Conservation (phyloP, 1,284 basidiomycete species). For the Cutaneotrichosporon cavernicola region DNA sequence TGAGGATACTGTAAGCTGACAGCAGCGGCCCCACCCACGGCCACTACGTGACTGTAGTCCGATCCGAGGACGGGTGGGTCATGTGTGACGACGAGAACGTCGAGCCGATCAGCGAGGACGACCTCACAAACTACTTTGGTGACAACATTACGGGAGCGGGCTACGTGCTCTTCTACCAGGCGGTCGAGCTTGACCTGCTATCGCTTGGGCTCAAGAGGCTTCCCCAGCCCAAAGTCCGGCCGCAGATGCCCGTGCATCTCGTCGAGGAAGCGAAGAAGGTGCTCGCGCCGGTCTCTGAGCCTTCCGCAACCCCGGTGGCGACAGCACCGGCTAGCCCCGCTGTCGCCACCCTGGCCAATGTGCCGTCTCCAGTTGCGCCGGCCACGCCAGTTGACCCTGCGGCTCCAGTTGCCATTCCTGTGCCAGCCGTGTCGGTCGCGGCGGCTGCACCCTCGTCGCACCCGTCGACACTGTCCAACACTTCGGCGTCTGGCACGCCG, state of each 20-base stretch:
- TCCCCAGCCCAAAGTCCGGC: slow-evolving; percentile 17
- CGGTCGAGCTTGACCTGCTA: slow-evolving; percentile 73
- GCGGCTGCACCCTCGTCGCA: background rate
- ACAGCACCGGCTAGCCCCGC: background rate
- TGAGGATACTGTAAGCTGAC: background rate
- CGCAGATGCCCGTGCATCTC: slow-evolving; percentile 7
- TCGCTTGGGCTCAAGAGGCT: slow-evolving; percentile 60
- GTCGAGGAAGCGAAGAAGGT: slow-evolving; percentile 12
- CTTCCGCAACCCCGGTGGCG: slow-evolving; percentile 5
- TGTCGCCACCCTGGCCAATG: background rate
- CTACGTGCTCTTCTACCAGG: slow-evolving; percentile 97
- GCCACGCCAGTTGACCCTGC: background rate
- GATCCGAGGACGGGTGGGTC: slow-evolving; percentile 78
- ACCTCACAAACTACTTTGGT: slow-evolving; percentile 92
- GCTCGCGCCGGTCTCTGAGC: background rate
- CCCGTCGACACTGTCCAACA: slow-evolving; percentile 1
- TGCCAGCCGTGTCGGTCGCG: background rate
- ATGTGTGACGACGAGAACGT: slow-evolving; percentile 96
- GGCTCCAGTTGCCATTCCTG: background rate
- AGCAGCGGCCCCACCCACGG: slow-evolving; percentile 89
- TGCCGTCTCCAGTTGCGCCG: background rate
- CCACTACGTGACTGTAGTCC: slow-evolving; percentile 94
- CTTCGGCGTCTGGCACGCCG: slow-evolving; percentile 6
- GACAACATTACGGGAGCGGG: slow-evolving; percentile 84
- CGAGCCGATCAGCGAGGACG: slow-evolving; percentile 78